A percentile compares a stretch with the other conserved stretches of the same genome.
These are phyloP conservation scores for Chlamydomonas sp. DNA, from an alignment of 139 green algal genomes.

Conservation along the genomic window DNA sequence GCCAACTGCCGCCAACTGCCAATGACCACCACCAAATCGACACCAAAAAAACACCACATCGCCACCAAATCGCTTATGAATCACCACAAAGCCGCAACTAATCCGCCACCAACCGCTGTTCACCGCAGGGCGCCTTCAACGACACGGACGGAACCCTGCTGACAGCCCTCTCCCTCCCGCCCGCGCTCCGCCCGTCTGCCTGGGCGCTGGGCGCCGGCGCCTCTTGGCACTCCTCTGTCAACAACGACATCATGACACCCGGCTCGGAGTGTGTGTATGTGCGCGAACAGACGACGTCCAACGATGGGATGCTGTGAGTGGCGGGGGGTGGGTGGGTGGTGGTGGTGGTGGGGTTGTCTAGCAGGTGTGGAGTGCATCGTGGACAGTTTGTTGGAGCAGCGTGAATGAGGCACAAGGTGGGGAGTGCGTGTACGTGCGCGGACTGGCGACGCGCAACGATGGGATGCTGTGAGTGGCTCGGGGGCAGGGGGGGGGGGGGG, in stretches of 20 bases:
- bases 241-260: constrained; percentile 26
- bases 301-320: constrained; percentile 25
- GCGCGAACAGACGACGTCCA: background rate
- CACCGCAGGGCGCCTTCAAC: constrained; percentile 32
- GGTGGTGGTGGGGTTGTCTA: too few species aligned
- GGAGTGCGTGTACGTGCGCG: constrained; percentile 23
- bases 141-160: constrained; percentile 49
- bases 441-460: too few species aligned
- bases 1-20: too few species aligned
- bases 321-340: too few species aligned
- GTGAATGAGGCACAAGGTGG: constrained; percentile 20
- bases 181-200: background rate
- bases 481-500: too few species aligned
- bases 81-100: too few species aligned
- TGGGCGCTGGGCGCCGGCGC: constrained; percentile 8
- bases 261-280: constrained; percentile 22
- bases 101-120: too few species aligned
- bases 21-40: too few species aligned
- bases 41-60: too few species aligned
- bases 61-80: too few species aligned
- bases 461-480: too few species aligned
- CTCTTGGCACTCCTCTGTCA: constrained; percentile 26
- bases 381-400: constrained; percentile 21
- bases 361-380: too few species aligned
- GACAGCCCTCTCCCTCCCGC: constrained; percentile 16